Conservation (phyloP, 2,329 filamentous ascomycete species). For the Zelopaecilomyces penicillatus region DNA sequence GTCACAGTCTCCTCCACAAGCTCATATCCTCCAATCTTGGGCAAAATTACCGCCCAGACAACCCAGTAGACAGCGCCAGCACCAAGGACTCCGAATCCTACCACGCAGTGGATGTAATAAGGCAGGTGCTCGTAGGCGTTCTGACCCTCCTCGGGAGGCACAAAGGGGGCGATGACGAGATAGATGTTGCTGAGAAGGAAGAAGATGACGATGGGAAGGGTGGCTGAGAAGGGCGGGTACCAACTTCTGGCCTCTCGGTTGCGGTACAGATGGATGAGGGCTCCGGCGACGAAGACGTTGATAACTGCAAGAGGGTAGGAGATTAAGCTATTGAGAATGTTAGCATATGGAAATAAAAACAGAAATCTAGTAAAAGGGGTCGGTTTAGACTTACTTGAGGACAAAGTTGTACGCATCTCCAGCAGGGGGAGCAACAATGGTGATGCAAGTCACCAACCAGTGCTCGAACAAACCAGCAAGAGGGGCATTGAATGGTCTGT, state of each 20-base stretch:
- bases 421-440: slow-evolving; percentile 58
- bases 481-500: slow-evolving; percentile 54
- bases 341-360: slow-evolving; percentile 1
- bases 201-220: slow-evolving; percentile 45
- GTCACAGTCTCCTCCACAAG: slow-evolving; percentile 46
- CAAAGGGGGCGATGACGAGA: slow-evolving; percentile 51
- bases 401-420: slow-evolving; percentile 60
- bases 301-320: slow-evolving; percentile 54
- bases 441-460: slow-evolving; percentile 55
- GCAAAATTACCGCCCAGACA: slow-evolving; percentile 44
- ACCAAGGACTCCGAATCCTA: slow-evolving; percentile 45
- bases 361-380: not conserved
- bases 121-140: slow-evolving; percentile 46
- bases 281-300: slow-evolving; percentile 46
- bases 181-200: slow-evolving; percentile 55
- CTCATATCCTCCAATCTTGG: slow-evolving; percentile 44
- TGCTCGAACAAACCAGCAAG: slow-evolving; percentile 54
- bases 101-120: slow-evolving; percentile 51
- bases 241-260: slow-evolving; percentile 40
- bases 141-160: slow-evolving; percentile 42
- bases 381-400: slow-evolving; percentile 36
- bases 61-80: slow-evolving; percentile 49
- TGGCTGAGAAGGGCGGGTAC: slow-evolving; percentile 47
- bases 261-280: slow-evolving; percentile 45
- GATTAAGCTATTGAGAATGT: slow-evolving; percentile 40